Evolutionary conservation across 805 yeast genomes (phyloP).

Genomic region (Yarrowia yakushimensis): DNA sequence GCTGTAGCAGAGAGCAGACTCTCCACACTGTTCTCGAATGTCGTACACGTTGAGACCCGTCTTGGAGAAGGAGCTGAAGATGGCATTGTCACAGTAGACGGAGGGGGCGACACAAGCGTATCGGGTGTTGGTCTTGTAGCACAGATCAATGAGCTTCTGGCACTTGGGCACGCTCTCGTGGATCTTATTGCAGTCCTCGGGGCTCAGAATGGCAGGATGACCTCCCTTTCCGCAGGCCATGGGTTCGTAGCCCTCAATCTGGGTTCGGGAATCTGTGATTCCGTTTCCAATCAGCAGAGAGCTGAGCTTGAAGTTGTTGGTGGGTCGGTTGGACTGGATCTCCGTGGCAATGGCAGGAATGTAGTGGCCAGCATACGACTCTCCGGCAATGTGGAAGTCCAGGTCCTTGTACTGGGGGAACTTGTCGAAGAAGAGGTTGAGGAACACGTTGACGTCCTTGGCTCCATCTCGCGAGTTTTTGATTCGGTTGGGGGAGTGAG

Average conservation of each 20-base stretch:
- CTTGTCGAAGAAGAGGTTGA: slow-evolving; percentile 75
- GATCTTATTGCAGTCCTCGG: slow-evolving; percentile 69
- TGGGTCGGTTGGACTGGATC: slow-evolving; percentile 44
- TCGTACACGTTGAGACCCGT: slow-evolving; percentile 65
- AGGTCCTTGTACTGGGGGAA: slow-evolving; percentile 64
- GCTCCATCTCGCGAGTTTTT: slow-evolving; percentile 78
- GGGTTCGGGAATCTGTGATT: slow-evolving; percentile 77
- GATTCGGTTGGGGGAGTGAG: slow-evolving; percentile 67
- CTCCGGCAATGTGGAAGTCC: slow-evolving; percentile 86
- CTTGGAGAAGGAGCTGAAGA: slow-evolving; percentile 56
- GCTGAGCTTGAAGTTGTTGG: slow-evolving; percentile 58
- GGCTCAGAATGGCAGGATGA: slow-evolving; percentile 59
- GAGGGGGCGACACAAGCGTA: slow-evolving; percentile 85
- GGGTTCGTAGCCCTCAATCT: slow-evolving; percentile 75
- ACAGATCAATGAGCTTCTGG: slow-evolving; percentile 54
- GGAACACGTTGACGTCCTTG: slow-evolving; percentile 78
- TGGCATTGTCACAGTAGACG: slow-evolving; percentile 70
- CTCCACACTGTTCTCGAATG: slow-evolving; percentile 49
- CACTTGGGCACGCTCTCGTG: slow-evolving; percentile 60
- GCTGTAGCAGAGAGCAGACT: slow-evolving; percentile 59
- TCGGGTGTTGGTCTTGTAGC: slow-evolving; percentile 59
- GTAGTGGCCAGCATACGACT: slow-evolving; percentile 91
- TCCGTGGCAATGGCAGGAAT: slow-evolving; percentile 75
- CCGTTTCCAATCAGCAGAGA: slow-evolving; percentile 93
- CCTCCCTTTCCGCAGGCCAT: slow-evolving; percentile 95